Evolutionary conservation across 2,329 filamentous ascomycete species (phyloP).

Genomic region (Ceratocystis eucalypticola): DNA sequence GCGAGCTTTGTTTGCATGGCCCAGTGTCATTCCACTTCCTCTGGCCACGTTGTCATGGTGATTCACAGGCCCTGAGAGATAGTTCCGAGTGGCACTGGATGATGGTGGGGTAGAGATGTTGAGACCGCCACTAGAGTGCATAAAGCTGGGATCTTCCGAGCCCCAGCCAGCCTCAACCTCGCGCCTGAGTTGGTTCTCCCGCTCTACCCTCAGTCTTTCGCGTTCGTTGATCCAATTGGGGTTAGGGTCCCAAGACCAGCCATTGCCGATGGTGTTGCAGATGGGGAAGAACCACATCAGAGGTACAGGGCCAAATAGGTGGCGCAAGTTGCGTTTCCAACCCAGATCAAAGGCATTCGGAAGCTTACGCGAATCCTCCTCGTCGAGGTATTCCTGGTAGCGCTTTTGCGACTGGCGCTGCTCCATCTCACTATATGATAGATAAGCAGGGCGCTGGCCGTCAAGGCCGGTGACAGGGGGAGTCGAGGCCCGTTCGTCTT

Average conservation of each 20-base stretch:
- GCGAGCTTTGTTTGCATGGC: slow-evolving; percentile 22
- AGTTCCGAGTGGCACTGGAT: slow-evolving; percentile 25
- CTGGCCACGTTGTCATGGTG: background rate
- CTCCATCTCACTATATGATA: slow-evolving; percentile 44
- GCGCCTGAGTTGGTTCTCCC: slow-evolving; percentile 46
- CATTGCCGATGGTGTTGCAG: slow-evolving; percentile 76
- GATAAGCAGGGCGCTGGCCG: slow-evolving; percentile 30
- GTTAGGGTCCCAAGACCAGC: slow-evolving; percentile 87
- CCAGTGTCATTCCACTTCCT: slow-evolving; percentile 20
- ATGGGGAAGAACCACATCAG: slow-evolving; percentile 69
- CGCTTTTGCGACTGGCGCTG: slow-evolving; percentile 40
- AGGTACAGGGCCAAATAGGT: slow-evolving; percentile 66
- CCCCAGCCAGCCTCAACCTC: slow-evolving; percentile 60
- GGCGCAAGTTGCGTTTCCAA: slow-evolving; percentile 60
- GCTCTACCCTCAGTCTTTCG: slow-evolving; percentile 45
- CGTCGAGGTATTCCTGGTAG: slow-evolving; percentile 67
- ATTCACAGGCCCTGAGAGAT: slow-evolving; percentile 23
- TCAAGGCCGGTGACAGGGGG: slow-evolving; percentile 23
- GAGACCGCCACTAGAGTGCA: slow-evolving; percentile 18
- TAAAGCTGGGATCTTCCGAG: slow-evolving; percentile 23
- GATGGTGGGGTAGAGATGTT: slow-evolving; percentile 19
- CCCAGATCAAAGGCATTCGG: slow-evolving; percentile 92
- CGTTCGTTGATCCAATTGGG: slow-evolving; percentile 61
- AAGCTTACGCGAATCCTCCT: slow-evolving; percentile 73
- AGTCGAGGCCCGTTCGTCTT: slow-evolving; percentile 34